Evolutionary conservation across 140 eudicot genomes (phyloP).

Genomic region (Oenanthe javanica): DNA sequence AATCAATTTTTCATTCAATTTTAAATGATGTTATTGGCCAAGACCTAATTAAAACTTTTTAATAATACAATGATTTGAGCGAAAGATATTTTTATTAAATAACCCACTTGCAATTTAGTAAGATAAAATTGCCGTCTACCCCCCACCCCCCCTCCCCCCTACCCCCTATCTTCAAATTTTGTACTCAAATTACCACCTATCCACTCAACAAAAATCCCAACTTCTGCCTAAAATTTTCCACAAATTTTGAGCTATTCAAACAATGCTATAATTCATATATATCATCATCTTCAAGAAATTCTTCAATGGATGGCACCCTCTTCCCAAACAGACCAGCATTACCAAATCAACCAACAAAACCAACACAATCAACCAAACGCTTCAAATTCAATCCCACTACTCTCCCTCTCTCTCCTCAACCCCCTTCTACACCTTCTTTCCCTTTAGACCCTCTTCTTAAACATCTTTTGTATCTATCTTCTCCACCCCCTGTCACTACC

Average conservation of each 20-base stretch:
- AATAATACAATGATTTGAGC: too few relatives aligned
- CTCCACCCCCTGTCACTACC: constrained; percentile 36
- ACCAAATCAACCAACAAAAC: constrained; percentile 63
- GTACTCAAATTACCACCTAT: background rate
- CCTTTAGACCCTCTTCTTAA: constrained; percentile 67
- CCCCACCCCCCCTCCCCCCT: too few relatives aligned
- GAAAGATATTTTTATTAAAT: too few relatives aligned
- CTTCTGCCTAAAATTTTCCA: background rate
- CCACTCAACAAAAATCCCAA: background rate
- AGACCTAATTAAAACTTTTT: too few relatives aligned
- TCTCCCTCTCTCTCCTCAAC: constrained; percentile 56
- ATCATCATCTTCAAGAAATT: background rate
- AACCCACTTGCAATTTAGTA: too few relatives aligned
- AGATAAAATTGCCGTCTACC: too few relatives aligned
- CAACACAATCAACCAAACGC: constrained; percentile 43
- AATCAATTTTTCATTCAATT: too few relatives aligned
- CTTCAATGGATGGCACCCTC: constrained; percentile 61
- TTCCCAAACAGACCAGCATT: constrained; percentile 75
- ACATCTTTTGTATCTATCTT: constrained; percentile 59
- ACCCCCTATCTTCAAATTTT: background rate
- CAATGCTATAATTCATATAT: background rate
- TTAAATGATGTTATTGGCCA: too few relatives aligned
- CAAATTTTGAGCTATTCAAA: background rate
- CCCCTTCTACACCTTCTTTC: constrained; percentile 47
- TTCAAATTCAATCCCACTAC: constrained; percentile 49